Evolutionary conservation across 1,284 basidiomycete species (phyloP).

Genomic region (Ceratobasidium sp.): DNA sequence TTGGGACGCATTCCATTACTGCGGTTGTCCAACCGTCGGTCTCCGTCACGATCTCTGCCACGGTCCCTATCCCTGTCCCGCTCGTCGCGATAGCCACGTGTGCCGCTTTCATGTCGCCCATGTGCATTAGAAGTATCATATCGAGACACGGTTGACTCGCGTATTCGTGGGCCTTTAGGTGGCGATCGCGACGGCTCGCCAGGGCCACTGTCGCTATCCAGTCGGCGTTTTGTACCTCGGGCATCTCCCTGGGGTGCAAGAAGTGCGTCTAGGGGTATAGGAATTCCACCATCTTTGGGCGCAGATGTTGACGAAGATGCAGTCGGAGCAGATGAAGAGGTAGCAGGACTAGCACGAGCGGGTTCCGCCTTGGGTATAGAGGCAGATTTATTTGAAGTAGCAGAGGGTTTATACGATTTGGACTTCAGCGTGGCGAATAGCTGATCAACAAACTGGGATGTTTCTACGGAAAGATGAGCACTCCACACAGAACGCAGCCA

Average conservation of each 20-base stretch:
- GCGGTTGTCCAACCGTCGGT: too few species aligned
- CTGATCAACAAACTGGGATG: slow-evolving; percentile 79
- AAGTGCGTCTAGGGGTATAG: slow-evolving; percentile 77
- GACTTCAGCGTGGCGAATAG: slow-evolving; percentile 84
- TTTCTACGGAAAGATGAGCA: slow-evolving; percentile 63
- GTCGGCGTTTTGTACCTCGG: slow-evolving; percentile 70
- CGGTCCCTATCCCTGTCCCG: slow-evolving; percentile 50
- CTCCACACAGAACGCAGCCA: not conserved
- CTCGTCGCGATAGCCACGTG: slow-evolving; percentile 53
- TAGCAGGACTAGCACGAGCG: slow-evolving; percentile 50
- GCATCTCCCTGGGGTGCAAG: slow-evolving; percentile 61
- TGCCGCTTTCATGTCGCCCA: slow-evolving; percentile 43
- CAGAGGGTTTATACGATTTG: slow-evolving; percentile 79
- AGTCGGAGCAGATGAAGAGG: slow-evolving; percentile 46
- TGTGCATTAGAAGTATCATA: slow-evolving; percentile 55
- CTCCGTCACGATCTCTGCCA: slow-evolving; percentile 54
- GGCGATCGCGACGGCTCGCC: slow-evolving; percentile 62
- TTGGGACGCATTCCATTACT: slow-evolving; percentile 53
- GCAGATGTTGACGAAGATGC: slow-evolving; percentile 49
- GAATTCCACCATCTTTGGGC: slow-evolving; percentile 71
- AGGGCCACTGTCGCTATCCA: slow-evolving; percentile 65
- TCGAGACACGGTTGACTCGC: slow-evolving; percentile 71
- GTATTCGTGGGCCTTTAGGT: slow-evolving; percentile 74
- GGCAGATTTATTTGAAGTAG: slow-evolving; percentile 59
- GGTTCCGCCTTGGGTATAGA: slow-evolving; percentile 48